Conservation (phyloP, 345 rosid genomes). For the Eucalyptus curtisii region DNA sequence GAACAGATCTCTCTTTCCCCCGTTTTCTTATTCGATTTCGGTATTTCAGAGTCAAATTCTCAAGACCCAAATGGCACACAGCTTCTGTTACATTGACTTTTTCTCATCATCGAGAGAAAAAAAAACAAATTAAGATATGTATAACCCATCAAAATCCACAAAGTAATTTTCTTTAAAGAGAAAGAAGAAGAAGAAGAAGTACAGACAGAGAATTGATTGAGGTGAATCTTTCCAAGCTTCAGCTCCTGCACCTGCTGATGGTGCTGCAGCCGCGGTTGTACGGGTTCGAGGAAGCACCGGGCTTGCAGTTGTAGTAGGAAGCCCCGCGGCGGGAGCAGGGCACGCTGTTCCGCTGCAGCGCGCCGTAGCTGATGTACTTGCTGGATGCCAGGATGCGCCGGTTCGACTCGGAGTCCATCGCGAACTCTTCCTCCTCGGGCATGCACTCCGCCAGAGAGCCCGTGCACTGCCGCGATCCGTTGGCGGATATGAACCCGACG, state of each 20-base stretch:
- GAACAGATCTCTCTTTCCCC: background rate
- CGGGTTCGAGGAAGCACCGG: slow-evolving; percentile 74
- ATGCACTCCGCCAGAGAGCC: background rate
- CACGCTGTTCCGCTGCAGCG: slow-evolving; percentile 79
- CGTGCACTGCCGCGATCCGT: background rate
- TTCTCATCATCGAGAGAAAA: background rate
- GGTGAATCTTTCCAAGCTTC: background rate
- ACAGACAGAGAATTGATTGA: background rate
- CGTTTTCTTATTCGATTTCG: background rate
- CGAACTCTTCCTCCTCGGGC: slow-evolving; percentile 42
- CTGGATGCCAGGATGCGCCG: slow-evolving; percentile 68
- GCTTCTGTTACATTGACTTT: background rate
- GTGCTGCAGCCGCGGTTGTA: slow-evolving; percentile 80
- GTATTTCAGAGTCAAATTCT: background rate
- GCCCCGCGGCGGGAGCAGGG: slow-evolving; percentile 96
- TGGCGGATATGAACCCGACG: background rate
- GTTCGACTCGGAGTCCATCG: slow-evolving; percentile 66
- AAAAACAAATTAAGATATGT: background rate
- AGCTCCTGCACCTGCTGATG: slow-evolving; percentile 80
- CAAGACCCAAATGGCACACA: background rate
- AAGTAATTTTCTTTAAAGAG: background rate
- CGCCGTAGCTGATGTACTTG: slow-evolving; percentile 84
- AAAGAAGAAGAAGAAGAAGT: background rate
- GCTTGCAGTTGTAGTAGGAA: slow-evolving; percentile 86
- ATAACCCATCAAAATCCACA: background rate